A percentile compares a stretch with the other conserved stretches of the same genome.
Conservation (phyloP, 192 early-diverging fungal genomes). For the Anaeromyces robustus region DNA sequence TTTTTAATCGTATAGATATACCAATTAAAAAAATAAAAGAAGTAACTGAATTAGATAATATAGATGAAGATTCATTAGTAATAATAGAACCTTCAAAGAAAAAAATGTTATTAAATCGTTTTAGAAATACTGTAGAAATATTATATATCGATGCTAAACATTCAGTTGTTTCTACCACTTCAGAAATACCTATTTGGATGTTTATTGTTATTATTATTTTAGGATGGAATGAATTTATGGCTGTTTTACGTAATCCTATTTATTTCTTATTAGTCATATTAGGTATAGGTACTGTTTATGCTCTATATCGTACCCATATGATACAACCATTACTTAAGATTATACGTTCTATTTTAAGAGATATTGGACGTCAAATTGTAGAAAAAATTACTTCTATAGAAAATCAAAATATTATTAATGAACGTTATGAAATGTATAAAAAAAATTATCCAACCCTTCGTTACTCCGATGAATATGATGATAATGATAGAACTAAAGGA, state of each 20-base stretch:
- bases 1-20: slow-evolving; percentile 60
- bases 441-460: too few relatives aligned
- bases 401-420: too few relatives aligned
- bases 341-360: too few relatives aligned
- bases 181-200: slow-evolving; percentile 76
- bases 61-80: neutral
- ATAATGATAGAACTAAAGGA: too few relatives aligned
- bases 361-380: too few relatives aligned
- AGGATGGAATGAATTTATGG: slow-evolving; percentile 92
- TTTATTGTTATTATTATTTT: slow-evolving; percentile 58
- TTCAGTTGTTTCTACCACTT: slow-evolving; percentile 71
- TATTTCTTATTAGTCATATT: slow-evolving; percentile 55
- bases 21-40: slow-evolving; percentile 11
- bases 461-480: too few relatives aligned
- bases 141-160: slow-evolving; percentile 94
- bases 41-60: neutral
- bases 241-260: slow-evolving; percentile 68
- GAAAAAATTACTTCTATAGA: too few relatives aligned
- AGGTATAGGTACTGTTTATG: slow-evolving; percentile 34
- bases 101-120: slow-evolving; percentile 52
- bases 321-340: too few relatives aligned
- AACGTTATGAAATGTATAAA: too few relatives aligned
- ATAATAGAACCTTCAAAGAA: slow-evolving; percentile 10
- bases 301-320: too few relatives aligned
- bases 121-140: slow-evolving; percentile 69